phyloP scores from a whole-genome alignment of 306 rosid species.

The Astragalus membranaceus region DNA sequence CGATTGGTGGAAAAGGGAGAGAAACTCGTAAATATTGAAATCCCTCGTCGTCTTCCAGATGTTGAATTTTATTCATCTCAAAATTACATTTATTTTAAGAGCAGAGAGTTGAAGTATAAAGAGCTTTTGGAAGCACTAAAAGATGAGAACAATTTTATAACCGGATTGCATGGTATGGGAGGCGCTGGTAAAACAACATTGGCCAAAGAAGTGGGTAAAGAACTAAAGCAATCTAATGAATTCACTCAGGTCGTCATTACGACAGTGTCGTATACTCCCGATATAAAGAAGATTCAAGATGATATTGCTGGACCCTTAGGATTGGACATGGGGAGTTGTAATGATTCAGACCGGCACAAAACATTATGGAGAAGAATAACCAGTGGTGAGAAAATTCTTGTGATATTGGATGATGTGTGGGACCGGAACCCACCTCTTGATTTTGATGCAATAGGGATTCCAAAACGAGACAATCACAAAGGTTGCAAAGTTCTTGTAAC shows the following conservation, averaged over 20 bases:
- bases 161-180: conserved; percentile 10
- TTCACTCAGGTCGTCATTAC: not conserved
- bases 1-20: not conserved
- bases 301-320: not conserved
- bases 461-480: not conserved
- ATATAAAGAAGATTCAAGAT: not conserved
- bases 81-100: not conserved
- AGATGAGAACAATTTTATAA: not conserved
- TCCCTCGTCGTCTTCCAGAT: not conserved
- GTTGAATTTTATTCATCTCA: not conserved
- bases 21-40: not conserved
- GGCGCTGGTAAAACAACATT: conserved; percentile 13
- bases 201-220: not conserved
- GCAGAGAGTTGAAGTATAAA: not conserved
- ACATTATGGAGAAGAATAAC: not conserved
- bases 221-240: not conserved
- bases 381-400: not conserved
- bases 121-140: not conserved
- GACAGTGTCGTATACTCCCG: not conserved
- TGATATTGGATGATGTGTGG: conserved; percentile 26
- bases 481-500: conserved; percentile 8
- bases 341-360: not conserved
- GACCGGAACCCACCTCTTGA: not conserved
- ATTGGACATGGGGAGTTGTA: not conserved
- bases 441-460: conserved; percentile 1